Percentiles rank a stretch among this genome's conserved stretches.
Evolutionary conservation across 306 rosid species (phyloP).

Genomic region (Lathyrus oleraceus): DNA sequence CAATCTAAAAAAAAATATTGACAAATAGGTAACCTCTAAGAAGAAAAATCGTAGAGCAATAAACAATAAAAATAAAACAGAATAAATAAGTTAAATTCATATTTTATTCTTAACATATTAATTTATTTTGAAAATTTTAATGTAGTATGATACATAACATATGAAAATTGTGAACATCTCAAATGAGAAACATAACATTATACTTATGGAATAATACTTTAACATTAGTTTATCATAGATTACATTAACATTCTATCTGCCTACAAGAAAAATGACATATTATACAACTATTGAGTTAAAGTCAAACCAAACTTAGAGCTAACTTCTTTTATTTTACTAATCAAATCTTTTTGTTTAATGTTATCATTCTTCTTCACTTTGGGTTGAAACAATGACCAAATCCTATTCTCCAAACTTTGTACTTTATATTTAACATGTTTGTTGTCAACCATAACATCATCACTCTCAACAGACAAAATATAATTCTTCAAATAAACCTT

Average conservation of each 20-base stretch:
- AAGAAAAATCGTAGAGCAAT: too few relatives aligned
- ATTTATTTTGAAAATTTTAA: too few relatives aligned
- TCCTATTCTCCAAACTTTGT: slow-evolving; percentile 59
- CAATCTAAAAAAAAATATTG: too few relatives aligned
- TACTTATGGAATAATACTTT: neutral
- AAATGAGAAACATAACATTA: neutral
- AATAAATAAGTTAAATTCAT: too few relatives aligned
- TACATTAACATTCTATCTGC: slow-evolving; percentile 10
- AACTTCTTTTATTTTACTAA: slow-evolving; percentile 50
- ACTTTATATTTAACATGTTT: slow-evolving; percentile 52
- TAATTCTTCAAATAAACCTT: slow-evolving; percentile 52
- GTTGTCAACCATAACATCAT: slow-evolving; percentile 53
- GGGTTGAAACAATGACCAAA: slow-evolving; percentile 59
- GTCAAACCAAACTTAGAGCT: slow-evolving; percentile 53
- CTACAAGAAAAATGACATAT: slow-evolving; percentile 22
- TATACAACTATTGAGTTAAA: slow-evolving; percentile 35
- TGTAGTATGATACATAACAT: too few relatives aligned
- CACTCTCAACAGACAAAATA: slow-evolving; percentile 46
- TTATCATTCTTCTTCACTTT: slow-evolving; percentile 36
- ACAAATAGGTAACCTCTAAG: too few relatives aligned
- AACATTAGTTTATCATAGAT: neutral
- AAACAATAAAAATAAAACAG: too few relatives aligned
- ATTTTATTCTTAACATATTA: too few relatives aligned
- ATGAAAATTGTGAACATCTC: too few relatives aligned
- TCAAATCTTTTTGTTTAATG: slow-evolving; percentile 44